Percentiles rank a stretch among this genome's conserved stretches.
phyloP scores from a whole-genome alignment of 1,284 basidiomycete species.

The Anthracocystis panici-leucophaei region DNA sequence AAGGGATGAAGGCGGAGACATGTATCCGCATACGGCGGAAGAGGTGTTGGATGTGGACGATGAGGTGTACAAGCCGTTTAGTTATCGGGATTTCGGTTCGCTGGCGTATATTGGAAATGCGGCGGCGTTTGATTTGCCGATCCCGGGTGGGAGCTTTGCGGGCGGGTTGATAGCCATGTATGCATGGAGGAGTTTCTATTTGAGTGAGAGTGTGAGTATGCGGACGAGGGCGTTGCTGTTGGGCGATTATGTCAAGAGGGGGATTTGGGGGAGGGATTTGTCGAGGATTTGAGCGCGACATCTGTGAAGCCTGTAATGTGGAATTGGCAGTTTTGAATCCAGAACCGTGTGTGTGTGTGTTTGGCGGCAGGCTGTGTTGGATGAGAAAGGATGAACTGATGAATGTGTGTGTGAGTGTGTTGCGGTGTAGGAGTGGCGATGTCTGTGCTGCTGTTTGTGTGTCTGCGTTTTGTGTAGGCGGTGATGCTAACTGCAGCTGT shows the following conservation, averaged over 20 bases:
- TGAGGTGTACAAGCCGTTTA: slow-evolving; percentile 59
- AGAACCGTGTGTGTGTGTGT: neutral
- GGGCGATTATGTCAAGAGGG: slow-evolving; percentile 65
- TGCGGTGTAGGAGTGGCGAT: no score
- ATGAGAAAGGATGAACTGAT: no score
- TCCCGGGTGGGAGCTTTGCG: slow-evolving; percentile 64
- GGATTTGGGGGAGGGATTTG: slow-evolving; percentile 62
- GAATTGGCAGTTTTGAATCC: neutral
- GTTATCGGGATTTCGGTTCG: slow-evolving; percentile 60
- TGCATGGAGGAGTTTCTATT: slow-evolving; percentile 59
- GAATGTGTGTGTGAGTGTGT: no score
- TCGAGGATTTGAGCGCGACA: slow-evolving; percentile 34
- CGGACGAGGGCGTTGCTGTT: slow-evolving; percentile 64
- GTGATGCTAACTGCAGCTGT: no score
- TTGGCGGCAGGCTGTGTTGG: neutral
- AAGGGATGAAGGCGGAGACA: slow-evolving; percentile 27
- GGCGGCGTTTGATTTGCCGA: slow-evolving; percentile 66
- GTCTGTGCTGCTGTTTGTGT: no score
- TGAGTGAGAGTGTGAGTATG: slow-evolving; percentile 60
- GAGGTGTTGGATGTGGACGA: slow-evolving; percentile 64
- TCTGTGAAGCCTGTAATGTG: neutral
- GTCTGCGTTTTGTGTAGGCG: no score
- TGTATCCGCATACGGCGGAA: slow-evolving; percentile 48
- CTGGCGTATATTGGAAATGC: slow-evolving; percentile 69
- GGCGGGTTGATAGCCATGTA: slow-evolving; percentile 69